Conservation (phyloP, 1,284 basidiomycete species). For the Inonotus hispidus region DNA sequence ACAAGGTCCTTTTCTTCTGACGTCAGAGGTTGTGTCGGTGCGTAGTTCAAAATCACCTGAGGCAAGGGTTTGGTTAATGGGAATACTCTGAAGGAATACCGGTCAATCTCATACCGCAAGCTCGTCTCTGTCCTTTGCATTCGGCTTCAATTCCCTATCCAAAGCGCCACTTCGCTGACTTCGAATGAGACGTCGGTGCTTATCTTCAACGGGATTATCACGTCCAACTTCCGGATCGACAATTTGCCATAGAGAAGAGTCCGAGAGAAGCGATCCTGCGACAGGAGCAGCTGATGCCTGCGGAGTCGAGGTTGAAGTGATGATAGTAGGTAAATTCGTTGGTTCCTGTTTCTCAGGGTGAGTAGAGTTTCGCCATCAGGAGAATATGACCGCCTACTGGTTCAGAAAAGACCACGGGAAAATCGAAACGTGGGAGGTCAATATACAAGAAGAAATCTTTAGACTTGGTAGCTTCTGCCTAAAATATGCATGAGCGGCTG, state of each 20-base stretch:
- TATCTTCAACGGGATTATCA: slow-evolving; percentile 97
- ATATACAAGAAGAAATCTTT: slow-evolving; percentile 91
- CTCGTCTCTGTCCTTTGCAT: slow-evolving; percentile 91
- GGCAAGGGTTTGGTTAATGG: neutral
- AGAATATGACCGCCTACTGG: slow-evolving; percentile 42
- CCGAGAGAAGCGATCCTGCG: slow-evolving; percentile 46
- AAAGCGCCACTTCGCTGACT: slow-evolving; percentile 94
- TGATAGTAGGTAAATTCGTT: slow-evolving; percentile 28
- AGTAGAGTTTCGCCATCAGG: slow-evolving; percentile 13
- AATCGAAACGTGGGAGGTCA: slow-evolving; percentile 95
- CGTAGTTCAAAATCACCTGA: slow-evolving; percentile 86
- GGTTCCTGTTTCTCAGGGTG: slow-evolving; percentile 8
- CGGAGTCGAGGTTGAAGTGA: slow-evolving; percentile 30
- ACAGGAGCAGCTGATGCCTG: slow-evolving; percentile 40
- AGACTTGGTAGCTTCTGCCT: slow-evolving; percentile 86
- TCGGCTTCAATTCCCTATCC: slow-evolving; percentile 94
- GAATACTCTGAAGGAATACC: slow-evolving; percentile 2
- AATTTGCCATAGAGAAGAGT: slow-evolving; percentile 80
- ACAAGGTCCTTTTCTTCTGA: slow-evolving; percentile 94
- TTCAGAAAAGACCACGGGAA: slow-evolving; percentile 96
- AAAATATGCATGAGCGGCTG: neutral
- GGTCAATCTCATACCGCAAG: slow-evolving; percentile 61
- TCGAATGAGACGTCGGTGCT: slow-evolving; percentile 90
- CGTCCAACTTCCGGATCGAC: slow-evolving; percentile 86
- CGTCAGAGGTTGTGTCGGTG: slow-evolving; percentile 83